These are phyloP conservation scores for Breynia disticha DNA, from an alignment of 441 rosid species.

Conservation along the genomic window DNA sequence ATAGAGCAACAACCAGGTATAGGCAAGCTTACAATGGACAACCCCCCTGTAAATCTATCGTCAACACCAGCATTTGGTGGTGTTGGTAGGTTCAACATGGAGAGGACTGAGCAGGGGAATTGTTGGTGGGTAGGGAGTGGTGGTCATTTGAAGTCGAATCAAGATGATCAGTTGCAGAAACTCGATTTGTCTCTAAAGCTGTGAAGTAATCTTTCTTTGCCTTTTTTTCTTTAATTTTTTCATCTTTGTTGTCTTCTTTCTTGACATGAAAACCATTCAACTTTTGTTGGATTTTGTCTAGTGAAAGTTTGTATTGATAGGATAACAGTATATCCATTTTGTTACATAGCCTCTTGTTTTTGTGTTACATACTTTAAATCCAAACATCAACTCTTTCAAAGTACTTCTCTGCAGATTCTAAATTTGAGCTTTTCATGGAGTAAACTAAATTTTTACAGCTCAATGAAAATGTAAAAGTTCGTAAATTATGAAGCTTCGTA, in stretches of 20 bases:
- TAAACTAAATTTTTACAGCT: too few species aligned
- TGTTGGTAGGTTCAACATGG: conserved; percentile 27
- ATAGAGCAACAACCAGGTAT: conserved; percentile 32
- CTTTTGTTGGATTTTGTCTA: not conserved
- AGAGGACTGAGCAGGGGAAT: conserved; percentile 23
- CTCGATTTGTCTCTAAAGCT: conserved; percentile 73
- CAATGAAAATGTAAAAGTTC: too few species aligned
- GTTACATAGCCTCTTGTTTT: not conserved
- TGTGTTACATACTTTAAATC: not conserved
- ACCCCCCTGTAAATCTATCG: conserved; percentile 4
- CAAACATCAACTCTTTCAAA: not conserved
- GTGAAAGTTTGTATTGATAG: conserved; percentile 1
- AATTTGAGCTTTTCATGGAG: too few species aligned
- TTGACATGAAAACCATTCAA: not conserved
- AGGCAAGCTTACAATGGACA: conserved; percentile 13
- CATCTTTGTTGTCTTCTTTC: not conserved
- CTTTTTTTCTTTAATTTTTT: too few species aligned
- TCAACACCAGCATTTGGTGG: conserved; percentile 2
- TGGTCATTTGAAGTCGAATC: conserved; percentile 33
- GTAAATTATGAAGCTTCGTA: too few species aligned
- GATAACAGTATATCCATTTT: not conserved
- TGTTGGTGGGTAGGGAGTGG: conserved; percentile 29
- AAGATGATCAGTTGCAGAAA: conserved; percentile 56
- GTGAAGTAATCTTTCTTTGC: conserved; percentile 15
- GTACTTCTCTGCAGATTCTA: too few species aligned